Percentiles rank a stretch among this genome's conserved stretches.
These are phyloP conservation scores for Gloeophyllum trabeum DNA, from an alignment of 768 basidiomycete genomes.

Conservation along the genomic window DNA sequence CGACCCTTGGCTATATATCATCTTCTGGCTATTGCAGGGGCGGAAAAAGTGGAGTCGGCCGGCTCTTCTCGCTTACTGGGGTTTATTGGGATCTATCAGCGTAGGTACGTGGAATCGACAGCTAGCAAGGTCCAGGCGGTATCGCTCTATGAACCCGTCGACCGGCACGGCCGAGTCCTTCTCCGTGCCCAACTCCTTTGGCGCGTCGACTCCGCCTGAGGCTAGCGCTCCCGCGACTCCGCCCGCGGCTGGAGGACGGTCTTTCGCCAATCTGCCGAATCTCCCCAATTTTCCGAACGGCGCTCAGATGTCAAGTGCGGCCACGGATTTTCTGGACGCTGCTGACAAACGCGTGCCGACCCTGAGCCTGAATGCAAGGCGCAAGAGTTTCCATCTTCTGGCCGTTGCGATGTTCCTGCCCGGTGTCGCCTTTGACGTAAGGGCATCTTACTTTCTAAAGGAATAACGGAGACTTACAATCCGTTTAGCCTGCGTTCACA, in stretches of 20 bases:
- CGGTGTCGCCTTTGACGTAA: conserved; percentile 84
- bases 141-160: conserved; percentile 35
- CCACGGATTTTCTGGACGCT: conserved; percentile 61
- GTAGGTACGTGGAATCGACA: conserved; percentile 95
- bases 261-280: conserved; percentile 35
- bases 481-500: conserved; percentile 81
- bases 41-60: conserved; percentile 69
- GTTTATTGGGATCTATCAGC: conserved; percentile 61
- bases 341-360: conserved; percentile 88
- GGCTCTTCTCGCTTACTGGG: conserved; percentile 81
- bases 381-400: conserved; percentile 95
- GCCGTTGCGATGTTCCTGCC: conserved; percentile 96
- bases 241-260: conserved; percentile 6
- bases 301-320: conserved; percentile 40
- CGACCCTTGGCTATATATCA: conserved; percentile 81
- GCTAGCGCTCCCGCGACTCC: conserved; percentile 1
- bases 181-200: not conserved
- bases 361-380: conserved; percentile 78
- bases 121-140: conserved; percentile 64
- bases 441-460: conserved; percentile 20
- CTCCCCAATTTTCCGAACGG: conserved; percentile 36
- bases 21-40: conserved; percentile 72
- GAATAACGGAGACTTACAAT: not conserved
- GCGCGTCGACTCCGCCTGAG: not conserved
- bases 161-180: conserved; percentile 16